A percentile compares a stretch with the other conserved stretches of the same genome.
Conservation (phyloP, 768 basidiomycete species). For the Multifurca ochricompacta region DNA sequence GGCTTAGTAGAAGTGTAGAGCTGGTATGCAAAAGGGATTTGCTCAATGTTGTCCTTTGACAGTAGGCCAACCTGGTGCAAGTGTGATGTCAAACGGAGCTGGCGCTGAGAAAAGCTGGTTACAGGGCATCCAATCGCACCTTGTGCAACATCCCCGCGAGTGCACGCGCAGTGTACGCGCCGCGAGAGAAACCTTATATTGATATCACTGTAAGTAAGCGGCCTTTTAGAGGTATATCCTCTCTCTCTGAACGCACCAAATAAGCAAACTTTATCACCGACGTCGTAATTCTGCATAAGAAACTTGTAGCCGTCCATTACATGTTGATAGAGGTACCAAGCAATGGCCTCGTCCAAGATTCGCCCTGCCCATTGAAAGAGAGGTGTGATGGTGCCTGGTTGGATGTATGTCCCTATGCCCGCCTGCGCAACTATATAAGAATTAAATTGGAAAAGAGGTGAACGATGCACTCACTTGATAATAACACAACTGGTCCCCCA, state of each 20-base stretch:
- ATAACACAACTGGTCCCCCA: constrained; percentile 38
- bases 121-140: constrained; percentile 28
- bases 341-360: constrained; percentile 58
- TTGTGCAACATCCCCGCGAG: constrained; percentile 70
- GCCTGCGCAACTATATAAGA: constrained; percentile 27
- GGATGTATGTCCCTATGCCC: constrained; percentile 43
- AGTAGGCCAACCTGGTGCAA: constrained; percentile 57
- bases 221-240: constrained; percentile 8
- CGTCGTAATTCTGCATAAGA: constrained; percentile 70
- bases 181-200: constrained; percentile 65
- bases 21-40: constrained; percentile 68
- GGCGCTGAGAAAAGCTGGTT: background rate
- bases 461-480: constrained; percentile 48
- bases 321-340: constrained; percentile 69
- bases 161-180: constrained; percentile 59
- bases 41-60: constrained; percentile 56
- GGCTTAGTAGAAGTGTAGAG: constrained; percentile 51
- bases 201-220: background rate
- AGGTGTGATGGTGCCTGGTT: constrained; percentile 62
- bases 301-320: constrained; percentile 71
- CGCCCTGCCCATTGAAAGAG: constrained; percentile 51
- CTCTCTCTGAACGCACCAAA: constrained; percentile 40
- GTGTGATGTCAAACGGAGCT: background rate
- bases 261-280: constrained; percentile 66
- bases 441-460: background rate